Evolutionary conservation across 768 basidiomycete species (phyloP).

Genomic region (Tubosaeta brunneosetosa): DNA sequence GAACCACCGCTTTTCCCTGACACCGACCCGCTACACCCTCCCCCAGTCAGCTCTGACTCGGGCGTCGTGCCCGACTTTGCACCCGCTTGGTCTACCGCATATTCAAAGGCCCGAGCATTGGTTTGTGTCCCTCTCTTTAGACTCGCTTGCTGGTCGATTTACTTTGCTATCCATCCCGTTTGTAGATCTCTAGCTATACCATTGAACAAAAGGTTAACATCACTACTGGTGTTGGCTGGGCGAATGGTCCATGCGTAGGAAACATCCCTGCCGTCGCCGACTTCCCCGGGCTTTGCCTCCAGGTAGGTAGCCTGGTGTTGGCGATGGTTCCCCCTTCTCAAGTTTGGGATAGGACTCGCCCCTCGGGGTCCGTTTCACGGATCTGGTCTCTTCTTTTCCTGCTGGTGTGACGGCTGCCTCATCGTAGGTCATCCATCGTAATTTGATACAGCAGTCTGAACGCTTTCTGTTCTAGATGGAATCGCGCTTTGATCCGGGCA

Average conservation of each 20-base stretch:
- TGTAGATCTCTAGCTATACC: slow-evolving; percentile 44
- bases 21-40: slow-evolving; percentile 54
- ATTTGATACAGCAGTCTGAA: not conserved
- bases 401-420: slow-evolving; percentile 80
- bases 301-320: slow-evolving; percentile 35
- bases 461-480: slow-evolving; percentile 45
- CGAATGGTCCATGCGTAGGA: slow-evolving; percentile 62
- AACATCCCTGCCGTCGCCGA: slow-evolving; percentile 52
- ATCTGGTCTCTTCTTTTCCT: slow-evolving; percentile 76
- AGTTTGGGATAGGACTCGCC: slow-evolving; percentile 54
- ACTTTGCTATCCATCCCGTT: not conserved
- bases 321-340: not conserved
- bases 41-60: slow-evolving; percentile 42
- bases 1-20: slow-evolving; percentile 50
- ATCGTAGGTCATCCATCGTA: slow-evolving; percentile 45
- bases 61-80: slow-evolving; percentile 42
- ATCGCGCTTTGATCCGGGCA: slow-evolving; percentile 69
- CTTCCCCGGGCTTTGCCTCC: slow-evolving; percentile 70
- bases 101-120: slow-evolving; percentile 52
- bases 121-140: slow-evolving; percentile 30
- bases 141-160: not conserved
- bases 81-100: slow-evolving; percentile 54
- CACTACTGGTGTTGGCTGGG: slow-evolving; percentile 52
- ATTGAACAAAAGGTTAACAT: slow-evolving; percentile 63
- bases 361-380: slow-evolving; percentile 70